Evolutionary conservation across 2,329 filamentous ascomycete species (phyloP), one percentile per base, ranked within the genome.

Genomic region (Pezicula carpinea): DNA sequence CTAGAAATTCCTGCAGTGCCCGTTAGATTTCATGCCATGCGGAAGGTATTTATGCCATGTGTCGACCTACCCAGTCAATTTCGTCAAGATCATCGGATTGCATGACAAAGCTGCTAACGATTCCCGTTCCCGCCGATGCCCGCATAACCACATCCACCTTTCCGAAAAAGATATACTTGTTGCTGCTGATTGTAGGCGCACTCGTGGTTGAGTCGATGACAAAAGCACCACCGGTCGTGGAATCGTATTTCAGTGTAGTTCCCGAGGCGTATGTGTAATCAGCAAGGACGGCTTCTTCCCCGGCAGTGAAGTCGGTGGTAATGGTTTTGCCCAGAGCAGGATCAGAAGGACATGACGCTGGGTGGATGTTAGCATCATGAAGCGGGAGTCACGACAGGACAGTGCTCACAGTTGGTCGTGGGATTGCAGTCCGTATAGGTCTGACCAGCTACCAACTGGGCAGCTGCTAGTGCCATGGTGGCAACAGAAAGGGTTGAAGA

Each of bases 251-350:
- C 50, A 70, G 66, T 19, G 61, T 61, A 5, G 68, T 73, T 43
- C 76, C 70, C 49, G 64, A 64, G 39, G 78, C 77, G 8, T 77
- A 67, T 1, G 73, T 78, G 66, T 85, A 88, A 54, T 78, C 74
- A 49, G 59, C 64, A 53, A 67, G 62, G 34, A 60, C 60, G 35
- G 67, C 70, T 22, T 62, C 59, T 22, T 40, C 38, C 6, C 38
- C 38, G 13, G 38, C 22, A 34, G 65, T 70, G 61, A 74, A 75
- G 54, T 74, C 69, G 47, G 67, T 68, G 26, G 64, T 59, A 52
- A 67, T 62, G 22, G 54, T 66, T 39, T 60, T 60, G 39, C 66
- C 63, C 46, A 73, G 64, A 47, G 69, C 71, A 11, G 67, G 62
- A 54, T 75, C 61, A 43, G 68, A 60, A n/a, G 70, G 66, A 55